A percentile compares a stretch with the other conserved stretches of the same genome.
Evolutionary conservation across 2,329 filamentous ascomycete genomes (phyloP).

Genomic region (Fusarium euwallaceae): DNA sequence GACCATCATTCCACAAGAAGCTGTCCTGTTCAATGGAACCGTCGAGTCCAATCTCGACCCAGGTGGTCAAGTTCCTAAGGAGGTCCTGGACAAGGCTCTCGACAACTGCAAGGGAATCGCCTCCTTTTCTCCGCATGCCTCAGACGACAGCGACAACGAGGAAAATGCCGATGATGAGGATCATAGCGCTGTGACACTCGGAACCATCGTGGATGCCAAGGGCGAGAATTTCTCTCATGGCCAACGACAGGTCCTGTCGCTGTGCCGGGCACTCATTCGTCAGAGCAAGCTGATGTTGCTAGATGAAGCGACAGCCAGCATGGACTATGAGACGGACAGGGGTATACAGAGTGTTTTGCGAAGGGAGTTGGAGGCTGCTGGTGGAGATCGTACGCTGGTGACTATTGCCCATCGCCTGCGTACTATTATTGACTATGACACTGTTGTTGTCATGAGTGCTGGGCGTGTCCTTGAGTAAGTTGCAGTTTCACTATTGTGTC

Average conservation of each 20-base stretch:
- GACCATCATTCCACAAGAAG: slow-evolving; percentile 71
- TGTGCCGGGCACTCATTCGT: slow-evolving; percentile 68
- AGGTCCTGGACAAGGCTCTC: slow-evolving; percentile 69
- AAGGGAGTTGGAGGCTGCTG: slow-evolving; percentile 60
- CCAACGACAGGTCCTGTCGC: slow-evolving; percentile 70
- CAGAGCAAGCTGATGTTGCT: slow-evolving; percentile 68
- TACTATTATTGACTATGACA: slow-evolving; percentile 72
- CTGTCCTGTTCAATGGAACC: slow-evolving; percentile 68
- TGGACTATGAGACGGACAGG: slow-evolving; percentile 70
- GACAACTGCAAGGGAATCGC: slow-evolving; percentile 72
- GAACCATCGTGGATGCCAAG: slow-evolving; percentile 63
- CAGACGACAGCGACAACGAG: slow-evolving; percentile 49
- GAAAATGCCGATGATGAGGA: slow-evolving; percentile 27
- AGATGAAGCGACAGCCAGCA: slow-evolving; percentile 71
- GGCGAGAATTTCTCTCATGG: slow-evolving; percentile 70
- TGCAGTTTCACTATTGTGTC: not conserved
- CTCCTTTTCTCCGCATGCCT: slow-evolving; percentile 60
- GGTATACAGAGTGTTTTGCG: slow-evolving; percentile 68
- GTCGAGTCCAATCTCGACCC: slow-evolving; percentile 74
- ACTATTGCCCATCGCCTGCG: slow-evolving; percentile 70
- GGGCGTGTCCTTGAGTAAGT: slow-evolving; percentile 67
- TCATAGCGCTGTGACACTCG: slow-evolving; percentile 51
- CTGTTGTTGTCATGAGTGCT: slow-evolving; percentile 68
- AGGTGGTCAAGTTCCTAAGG: slow-evolving; percentile 66
- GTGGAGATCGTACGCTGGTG: slow-evolving; percentile 64